Percentiles rank a stretch among this genome's conserved stretches.
Conservation (phyloP, 1,139 yeast species). For the Candida smagusa region DNA sequence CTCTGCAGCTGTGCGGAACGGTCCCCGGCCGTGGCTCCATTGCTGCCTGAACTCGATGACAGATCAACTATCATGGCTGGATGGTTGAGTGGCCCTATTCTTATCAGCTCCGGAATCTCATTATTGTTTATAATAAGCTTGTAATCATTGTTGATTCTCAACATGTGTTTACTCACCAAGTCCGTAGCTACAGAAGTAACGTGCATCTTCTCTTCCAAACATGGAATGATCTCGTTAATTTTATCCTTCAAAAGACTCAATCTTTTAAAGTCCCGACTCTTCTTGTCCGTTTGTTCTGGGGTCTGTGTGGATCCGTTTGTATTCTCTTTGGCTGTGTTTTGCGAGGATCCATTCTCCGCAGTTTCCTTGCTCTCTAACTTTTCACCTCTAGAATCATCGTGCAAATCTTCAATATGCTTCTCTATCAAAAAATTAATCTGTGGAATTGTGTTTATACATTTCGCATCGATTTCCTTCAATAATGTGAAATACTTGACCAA, state of each 20-base stretch:
- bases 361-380: constrained; percentile 3
- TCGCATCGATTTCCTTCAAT: constrained; percentile 91
- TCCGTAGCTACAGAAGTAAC: constrained; percentile 92
- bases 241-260: constrained; percentile 40
- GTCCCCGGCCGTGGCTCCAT: constrained; percentile 27
- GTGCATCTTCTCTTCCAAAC: constrained; percentile 95
- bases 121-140: constrained; percentile 64
- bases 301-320: neutral
- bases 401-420: constrained; percentile 49
- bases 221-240: constrained; percentile 78
- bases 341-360: neutral
- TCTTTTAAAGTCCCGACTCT: constrained; percentile 13
- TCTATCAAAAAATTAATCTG: constrained; percentile 57
- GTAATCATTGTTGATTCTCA: constrained; percentile 76
- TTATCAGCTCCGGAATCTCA: constrained; percentile 65
- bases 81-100: constrained; percentile 77
- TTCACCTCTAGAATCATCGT: constrained; percentile 10
- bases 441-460: constrained; percentile 77
- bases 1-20: constrained; percentile 69
- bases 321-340: neutral
- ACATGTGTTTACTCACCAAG: constrained; percentile 63
- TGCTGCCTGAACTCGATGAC: constrained; percentile 18
- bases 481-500: constrained; percentile 82
- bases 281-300: constrained; percentile 6
- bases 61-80: constrained; percentile 78